Evolutionary conservation across 371 early-diverging fungal species (phyloP).

Genomic region (Cokeromyces recurvatus): DNA sequence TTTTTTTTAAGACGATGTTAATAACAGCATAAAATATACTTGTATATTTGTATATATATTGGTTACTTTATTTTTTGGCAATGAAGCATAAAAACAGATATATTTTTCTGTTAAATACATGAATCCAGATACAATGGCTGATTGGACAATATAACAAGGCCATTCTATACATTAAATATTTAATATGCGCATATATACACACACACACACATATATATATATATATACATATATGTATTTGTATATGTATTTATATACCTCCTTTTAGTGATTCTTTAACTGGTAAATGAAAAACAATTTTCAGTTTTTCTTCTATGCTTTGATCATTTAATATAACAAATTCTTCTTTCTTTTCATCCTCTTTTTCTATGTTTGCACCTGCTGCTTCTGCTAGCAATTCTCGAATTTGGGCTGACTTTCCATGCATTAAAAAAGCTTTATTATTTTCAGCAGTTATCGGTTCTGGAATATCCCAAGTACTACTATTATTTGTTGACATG

Average conservation of each 20-base stretch:
- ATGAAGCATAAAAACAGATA: slow-evolving; percentile 68
- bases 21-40: too few species aligned
- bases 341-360: too few species aligned
- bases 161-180: slow-evolving; percentile 43
- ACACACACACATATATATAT: too few species aligned
- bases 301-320: slow-evolving; percentile 51
- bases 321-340: not conserved
- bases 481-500: not conserved
- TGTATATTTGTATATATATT: not conserved
- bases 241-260: slow-evolving; percentile 25
- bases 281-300: slow-evolving; percentile 56
- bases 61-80: slow-evolving; percentile 53
- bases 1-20: too few species aligned
- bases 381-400: slow-evolving; percentile 40
- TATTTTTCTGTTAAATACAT: slow-evolving; percentile 68
- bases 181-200: too few species aligned
- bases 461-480: slow-evolving; percentile 17
- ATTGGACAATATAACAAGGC: slow-evolving; percentile 68
- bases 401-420: slow-evolving; percentile 20
- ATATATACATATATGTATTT: not conserved
- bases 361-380: slow-evolving; percentile 17
- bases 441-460: not conserved
- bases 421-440: not conserved
- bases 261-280: slow-evolving; percentile 47
- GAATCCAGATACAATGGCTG: slow-evolving; percentile 65